phyloP scores from a whole-genome alignment of 2,329 filamentous ascomycete genomes.

The Fusarium sublunatum region DNA sequence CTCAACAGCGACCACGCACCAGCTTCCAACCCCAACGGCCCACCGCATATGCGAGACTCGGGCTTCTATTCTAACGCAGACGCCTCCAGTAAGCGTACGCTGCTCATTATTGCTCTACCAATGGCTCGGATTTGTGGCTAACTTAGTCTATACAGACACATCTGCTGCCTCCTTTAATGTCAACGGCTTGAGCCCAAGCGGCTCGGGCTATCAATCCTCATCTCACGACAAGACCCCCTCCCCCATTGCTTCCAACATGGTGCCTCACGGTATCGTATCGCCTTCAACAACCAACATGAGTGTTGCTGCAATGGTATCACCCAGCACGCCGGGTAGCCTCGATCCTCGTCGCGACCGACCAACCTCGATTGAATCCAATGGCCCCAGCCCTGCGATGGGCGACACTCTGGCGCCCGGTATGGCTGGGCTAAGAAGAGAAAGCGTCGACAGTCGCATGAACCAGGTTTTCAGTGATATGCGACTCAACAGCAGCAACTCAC shows the following conservation, averaged over 20 bases:
- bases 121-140: conserved; percentile 30
- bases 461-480: conserved; percentile 76
- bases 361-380: conserved; percentile 52
- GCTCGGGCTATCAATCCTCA: conserved; percentile 62
- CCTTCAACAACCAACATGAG: conserved; percentile 71
- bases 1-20: conserved; percentile 52
- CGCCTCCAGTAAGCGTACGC: conserved; percentile 57
- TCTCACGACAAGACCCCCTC: conserved; percentile 72
- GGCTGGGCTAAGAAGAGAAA: conserved; percentile 72
- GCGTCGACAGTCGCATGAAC: conserved; percentile 83
- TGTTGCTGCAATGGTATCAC: conserved; percentile 73
- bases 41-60: conserved; percentile 55
- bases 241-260: conserved; percentile 63
- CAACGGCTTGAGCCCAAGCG: conserved; percentile 55
- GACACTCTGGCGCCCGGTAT: conserved; percentile 56
- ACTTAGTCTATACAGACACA: conserved; percentile 48
- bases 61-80: conserved; percentile 59
- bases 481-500: conserved; percentile 62
- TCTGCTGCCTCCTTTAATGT: conserved; percentile 55
- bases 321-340: conserved; percentile 60
- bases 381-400: conserved; percentile 48
- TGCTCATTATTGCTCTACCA: conserved; percentile 33
- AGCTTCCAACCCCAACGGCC: conserved; percentile 42
- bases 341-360: conserved; percentile 58
- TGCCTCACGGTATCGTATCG: conserved; percentile 65